Percentiles rank a stretch among this genome's conserved stretches.
Evolutionary conservation across 352 stramenopile genomes (phyloP).

Genomic region (Globisporangium parvum): DNA sequence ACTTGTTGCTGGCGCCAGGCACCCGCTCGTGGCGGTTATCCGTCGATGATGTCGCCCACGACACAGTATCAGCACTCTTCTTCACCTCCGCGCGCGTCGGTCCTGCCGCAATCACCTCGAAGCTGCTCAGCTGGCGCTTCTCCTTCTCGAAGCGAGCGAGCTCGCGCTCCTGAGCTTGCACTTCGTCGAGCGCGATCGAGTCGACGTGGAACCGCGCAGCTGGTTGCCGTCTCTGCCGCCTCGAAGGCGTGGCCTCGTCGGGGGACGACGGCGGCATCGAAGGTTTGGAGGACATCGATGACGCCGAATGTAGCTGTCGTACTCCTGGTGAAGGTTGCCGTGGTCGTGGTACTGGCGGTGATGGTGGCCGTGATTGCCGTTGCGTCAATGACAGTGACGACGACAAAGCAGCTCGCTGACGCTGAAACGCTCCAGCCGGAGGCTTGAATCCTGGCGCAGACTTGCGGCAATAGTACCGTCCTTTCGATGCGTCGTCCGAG

Average conservation of each 20-base stretch:
- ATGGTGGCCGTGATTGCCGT: neutral
- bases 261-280: neutral
- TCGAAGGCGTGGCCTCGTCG: neutral
- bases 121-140: conserved; percentile 13
- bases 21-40: neutral
- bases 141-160: conserved; percentile 27
- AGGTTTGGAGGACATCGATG: too few species aligned
- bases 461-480: conserved; percentile 5
- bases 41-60: conserved; percentile 4
- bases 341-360: neutral
- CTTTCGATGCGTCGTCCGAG: neutral
- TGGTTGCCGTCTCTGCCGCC: neutral
- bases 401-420: neutral
- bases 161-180: conserved; percentile 36
- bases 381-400: neutral
- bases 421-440: neutral
- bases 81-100: neutral
- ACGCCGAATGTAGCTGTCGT: neutral
- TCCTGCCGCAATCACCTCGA: neutral
- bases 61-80: neutral
- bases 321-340: neutral
- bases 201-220: conserved; percentile 11
- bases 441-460: conserved; percentile 1
- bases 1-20: neutral
- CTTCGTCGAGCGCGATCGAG: conserved; percentile 20